Evolutionary conservation across 2,329 filamentous ascomycete species (phyloP).

Genomic region (Scytalidium sp.): DNA sequence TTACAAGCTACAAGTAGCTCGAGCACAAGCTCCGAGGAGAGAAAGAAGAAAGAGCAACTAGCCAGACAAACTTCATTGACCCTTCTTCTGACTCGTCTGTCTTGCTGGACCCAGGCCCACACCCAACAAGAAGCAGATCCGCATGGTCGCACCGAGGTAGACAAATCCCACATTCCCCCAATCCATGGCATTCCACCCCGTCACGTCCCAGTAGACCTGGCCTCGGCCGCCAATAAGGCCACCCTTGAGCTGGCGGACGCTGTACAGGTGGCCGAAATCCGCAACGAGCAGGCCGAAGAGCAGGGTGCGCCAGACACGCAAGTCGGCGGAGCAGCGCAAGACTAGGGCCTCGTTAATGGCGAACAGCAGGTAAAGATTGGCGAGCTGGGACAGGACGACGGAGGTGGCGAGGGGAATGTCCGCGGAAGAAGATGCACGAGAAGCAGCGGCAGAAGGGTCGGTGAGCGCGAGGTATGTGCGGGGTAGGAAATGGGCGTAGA

Average conservation of each 20-base stretch:
- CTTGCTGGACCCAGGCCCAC: conserved; percentile 43
- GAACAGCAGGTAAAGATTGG: conserved; percentile 76
- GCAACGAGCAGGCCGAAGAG: conserved; percentile 67
- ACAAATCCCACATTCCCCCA: conserved; percentile 70
- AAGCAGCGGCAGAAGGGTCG: conserved; percentile 35
- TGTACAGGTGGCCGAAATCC: conserved; percentile 74
- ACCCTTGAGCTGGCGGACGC: conserved; percentile 41
- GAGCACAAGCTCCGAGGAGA: too few relatives aligned
- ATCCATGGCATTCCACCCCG: conserved; percentile 64
- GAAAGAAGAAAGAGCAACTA: too few relatives aligned
- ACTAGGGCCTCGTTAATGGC: conserved; percentile 75
- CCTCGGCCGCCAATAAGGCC: background rate
- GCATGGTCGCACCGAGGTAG: conserved; percentile 60
- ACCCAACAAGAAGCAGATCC: conserved; percentile 56
- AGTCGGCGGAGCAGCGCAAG: conserved; percentile 64
- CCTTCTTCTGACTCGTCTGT: background rate
- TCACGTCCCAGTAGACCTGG: conserved; percentile 33
- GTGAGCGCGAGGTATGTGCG: conserved; percentile 62
- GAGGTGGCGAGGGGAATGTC: conserved; percentile 56
- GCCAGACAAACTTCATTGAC: too few relatives aligned
- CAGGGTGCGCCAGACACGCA: conserved; percentile 67
- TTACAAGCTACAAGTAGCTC: too few relatives aligned
- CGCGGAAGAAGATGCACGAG: conserved; percentile 9
- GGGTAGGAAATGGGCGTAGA: conserved; percentile 48
- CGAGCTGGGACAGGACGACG: conserved; percentile 70